Evolutionary conservation across 805 yeast genomes (phyloP).

Genomic region (Saccharomycopsis sp.): DNA sequence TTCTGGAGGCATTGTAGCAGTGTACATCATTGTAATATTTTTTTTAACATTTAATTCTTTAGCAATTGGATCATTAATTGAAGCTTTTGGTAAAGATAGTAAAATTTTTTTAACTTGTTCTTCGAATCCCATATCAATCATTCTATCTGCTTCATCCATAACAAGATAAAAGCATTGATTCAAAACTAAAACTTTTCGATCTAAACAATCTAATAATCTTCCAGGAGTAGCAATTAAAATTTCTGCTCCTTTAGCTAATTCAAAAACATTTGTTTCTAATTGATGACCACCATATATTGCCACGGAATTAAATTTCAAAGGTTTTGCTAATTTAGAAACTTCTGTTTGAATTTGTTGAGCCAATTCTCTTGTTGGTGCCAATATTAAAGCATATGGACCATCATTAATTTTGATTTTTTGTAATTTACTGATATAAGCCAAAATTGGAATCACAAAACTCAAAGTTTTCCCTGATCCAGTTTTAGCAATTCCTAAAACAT

Average conservation of each 20-base stretch:
- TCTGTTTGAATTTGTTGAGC: slow-evolving; percentile 78
- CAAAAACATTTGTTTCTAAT: slow-evolving; percentile 57
- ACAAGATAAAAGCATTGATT: slow-evolving; percentile 56
- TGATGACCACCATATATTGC: slow-evolving; percentile 88
- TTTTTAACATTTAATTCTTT: slow-evolving; percentile 18
- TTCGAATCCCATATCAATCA: slow-evolving; percentile 94
- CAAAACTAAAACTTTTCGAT: slow-evolving; percentile 51
- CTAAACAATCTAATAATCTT: slow-evolving; percentile 70
- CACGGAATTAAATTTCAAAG: slow-evolving; percentile 33
- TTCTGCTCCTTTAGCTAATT: slow-evolving; percentile 56
- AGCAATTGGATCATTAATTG: slow-evolving; percentile 4
- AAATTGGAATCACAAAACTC: slow-evolving; percentile 67
- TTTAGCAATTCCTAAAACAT: slow-evolving; percentile 84
- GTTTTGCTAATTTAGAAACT: slow-evolving; percentile 39
- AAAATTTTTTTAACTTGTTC: slow-evolving; percentile 59
- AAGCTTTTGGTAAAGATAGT: slow-evolving; percentile 35
- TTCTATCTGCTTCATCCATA: slow-evolving; percentile 90
- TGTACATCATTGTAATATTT: slow-evolving; percentile 77
- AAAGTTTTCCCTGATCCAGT: slow-evolving; percentile 96
- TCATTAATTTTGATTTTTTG: slow-evolving; percentile 34
- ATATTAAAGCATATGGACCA: slow-evolving; percentile 64
- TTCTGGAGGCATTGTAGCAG: slow-evolving; percentile 81
- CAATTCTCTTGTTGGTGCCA: slow-evolving; percentile 91
- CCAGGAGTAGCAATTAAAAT: slow-evolving; percentile 94
- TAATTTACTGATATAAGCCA: slow-evolving; percentile 40